Base-by-base conservation (phyloP, 1,284 basidiomycete species). In the Singerocomus inundabilis region DNA sequence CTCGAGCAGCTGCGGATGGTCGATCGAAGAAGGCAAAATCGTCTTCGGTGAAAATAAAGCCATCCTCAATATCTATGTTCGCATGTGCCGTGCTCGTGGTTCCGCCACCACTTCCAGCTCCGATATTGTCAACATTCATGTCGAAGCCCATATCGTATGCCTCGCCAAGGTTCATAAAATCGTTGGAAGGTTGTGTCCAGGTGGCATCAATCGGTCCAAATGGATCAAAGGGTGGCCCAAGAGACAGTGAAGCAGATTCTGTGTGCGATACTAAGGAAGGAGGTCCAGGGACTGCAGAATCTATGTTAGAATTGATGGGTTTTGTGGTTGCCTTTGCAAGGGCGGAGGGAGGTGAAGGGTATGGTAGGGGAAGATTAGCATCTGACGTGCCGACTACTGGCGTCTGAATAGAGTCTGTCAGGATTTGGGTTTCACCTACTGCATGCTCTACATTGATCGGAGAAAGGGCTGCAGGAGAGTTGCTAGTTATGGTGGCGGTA, bases 1-100 rank as follows among this genome's bases (percentile, higher is more conserved):
- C 37, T 44, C 59, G 60, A 31, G 55, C 37, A 31, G 46, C 30
- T 34, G 54, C 61, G 1, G 75, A 59, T 2, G 79, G 79, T 37
- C 72, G 72, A 59, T 88, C 85, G 57, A 88, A 90, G 64, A 87
- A 89, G 61, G 77, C 84, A 62, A 89, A 89, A 63, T 90, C 88
- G 48, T 88, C 87, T 46, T 90, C 87, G 0, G 88, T 89, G 59
- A 90, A 84, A 11, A 84, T 86, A 58, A 90, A 84, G 1, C 75
- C 77, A 33, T 82, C 81, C 37, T 85, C 83, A 48, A 82, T 78
- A 44, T 80, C 80, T 65, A 78, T 76, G 43, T 69, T 62, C 12
- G 57, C 59, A 55, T 51, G 63, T 25, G 44, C 65, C 35, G 52
- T 63, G 39, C 55, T 64, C 42, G 59, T 63, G 46, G 57, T 64